These are phyloP conservation scores for Erodium maritimum DNA, from an alignment of 345 rosid species.

Conservation along the genomic window DNA sequence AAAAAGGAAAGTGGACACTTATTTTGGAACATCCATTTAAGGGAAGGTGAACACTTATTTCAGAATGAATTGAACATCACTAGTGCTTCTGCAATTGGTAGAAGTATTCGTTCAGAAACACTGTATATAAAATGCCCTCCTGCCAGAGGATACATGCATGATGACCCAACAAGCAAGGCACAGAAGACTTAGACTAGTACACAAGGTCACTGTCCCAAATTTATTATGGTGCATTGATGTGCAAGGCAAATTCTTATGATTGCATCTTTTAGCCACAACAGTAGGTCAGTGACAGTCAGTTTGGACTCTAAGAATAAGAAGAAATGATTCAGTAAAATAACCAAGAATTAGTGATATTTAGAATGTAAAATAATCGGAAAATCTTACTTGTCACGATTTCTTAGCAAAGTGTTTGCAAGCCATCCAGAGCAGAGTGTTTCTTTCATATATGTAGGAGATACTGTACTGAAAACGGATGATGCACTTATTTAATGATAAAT, in stretches of 20 bases:
- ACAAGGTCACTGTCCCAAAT: not conserved
- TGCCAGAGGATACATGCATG: not conserved
- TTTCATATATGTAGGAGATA: constrained; percentile 48
- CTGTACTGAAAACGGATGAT: constrained; percentile 32
- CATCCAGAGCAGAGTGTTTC: constrained; percentile 53
- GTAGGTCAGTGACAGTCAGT: not conserved
- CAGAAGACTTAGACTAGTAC: not conserved
- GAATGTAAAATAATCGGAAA: not conserved
- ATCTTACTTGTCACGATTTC: constrained; percentile 35
- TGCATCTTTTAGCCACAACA: not conserved
- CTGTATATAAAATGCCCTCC: too few relatives aligned
- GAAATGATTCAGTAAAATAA: not conserved
- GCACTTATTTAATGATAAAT: not conserved
- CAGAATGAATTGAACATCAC: too few relatives aligned
- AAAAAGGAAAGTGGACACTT: too few relatives aligned
- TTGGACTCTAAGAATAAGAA: not conserved
- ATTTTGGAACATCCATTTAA: too few relatives aligned
- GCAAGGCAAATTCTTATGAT: not conserved
- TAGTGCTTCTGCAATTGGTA: not conserved
- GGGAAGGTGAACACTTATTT: too few relatives aligned
- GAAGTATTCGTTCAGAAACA: not conserved
- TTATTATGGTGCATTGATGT: not conserved
- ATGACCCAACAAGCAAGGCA: not conserved
- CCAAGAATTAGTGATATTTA: not conserved
- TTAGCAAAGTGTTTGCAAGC: constrained; percentile 41